A percentile compares a stretch with the other conserved stretches of the same genome.
phyloP scores from a whole-genome alignment of 768 basidiomycete species.

The Mrakia blollopis region DNA sequence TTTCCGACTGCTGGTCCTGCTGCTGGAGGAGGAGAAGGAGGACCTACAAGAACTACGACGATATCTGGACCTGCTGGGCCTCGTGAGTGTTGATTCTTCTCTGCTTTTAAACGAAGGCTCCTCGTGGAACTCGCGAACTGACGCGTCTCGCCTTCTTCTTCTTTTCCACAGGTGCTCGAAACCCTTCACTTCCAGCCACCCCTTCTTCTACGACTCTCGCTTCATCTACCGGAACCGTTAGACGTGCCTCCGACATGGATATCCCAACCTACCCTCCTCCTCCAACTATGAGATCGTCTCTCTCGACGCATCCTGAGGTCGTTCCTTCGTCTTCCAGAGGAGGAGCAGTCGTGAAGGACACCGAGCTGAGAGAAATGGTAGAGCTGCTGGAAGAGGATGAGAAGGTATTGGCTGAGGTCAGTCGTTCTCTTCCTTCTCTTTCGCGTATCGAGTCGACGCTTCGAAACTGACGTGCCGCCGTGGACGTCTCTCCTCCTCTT shows the following conservation, averaged over 20 bases:
- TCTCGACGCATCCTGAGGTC: neutral
- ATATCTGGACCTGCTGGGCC: slow-evolving; percentile 19
- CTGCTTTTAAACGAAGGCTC: neutral
- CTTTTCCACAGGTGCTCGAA: neutral
- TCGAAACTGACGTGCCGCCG: neutral
- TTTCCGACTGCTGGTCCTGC: neutral
- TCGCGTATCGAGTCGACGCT: neutral
- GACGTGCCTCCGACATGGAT: neutral
- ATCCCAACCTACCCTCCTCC: neutral
- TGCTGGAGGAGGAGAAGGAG: neutral
- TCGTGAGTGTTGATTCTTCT: slow-evolving; percentile 4
- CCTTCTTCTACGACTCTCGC: neutral
- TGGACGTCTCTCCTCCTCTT: neutral
- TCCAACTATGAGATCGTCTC: neutral
- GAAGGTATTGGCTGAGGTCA: neutral
- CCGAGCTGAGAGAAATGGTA: slow-evolving; percentile 26
- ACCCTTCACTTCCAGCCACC: neutral
- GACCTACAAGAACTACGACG: neutral
- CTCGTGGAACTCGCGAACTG: neutral
- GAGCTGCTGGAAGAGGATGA: slow-evolving; percentile 21
- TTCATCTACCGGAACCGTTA: neutral
- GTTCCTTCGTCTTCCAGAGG: neutral
- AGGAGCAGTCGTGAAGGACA: neutral
- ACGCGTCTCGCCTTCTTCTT: neutral
- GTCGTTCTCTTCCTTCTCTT: neutral